Base-by-base conservation (phyloP, 2,329 filamentous ascomycete genomes). In the Alternaria alternata region DNA sequence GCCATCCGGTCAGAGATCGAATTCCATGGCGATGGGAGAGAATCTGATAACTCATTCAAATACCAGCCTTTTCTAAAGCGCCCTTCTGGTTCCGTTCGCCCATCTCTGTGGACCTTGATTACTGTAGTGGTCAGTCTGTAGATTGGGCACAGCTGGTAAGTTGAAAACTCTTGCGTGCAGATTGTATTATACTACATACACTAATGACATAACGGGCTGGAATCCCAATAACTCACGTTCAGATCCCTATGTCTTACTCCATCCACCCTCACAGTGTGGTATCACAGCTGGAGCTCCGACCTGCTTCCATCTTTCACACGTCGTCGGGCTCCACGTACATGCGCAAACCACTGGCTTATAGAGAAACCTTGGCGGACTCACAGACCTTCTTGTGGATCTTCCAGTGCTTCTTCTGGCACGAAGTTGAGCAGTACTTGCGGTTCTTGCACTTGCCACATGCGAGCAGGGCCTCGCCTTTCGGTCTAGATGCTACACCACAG, bases 401-500 rank as follows among this genome's bases (percentile, higher is more conserved):
- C 74, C 75, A 77, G 44, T 72, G 63, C 43, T 69, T 64, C 55
- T 70, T 74, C 61, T 77, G 74, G 49, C 74, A 78, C 22, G 57
- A 64, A 24, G 53, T 51, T 20, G 71, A 66, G 54, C 75, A 78
- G 66, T 76, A 78, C 57, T 47, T 66, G 48, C 65, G 57, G 12
- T 64, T 59, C 44, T 63, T 70, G 65, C 75, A 78, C 42, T 62
- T 68, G 26, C 59, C 44, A 38, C 75, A 77, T 20, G 49, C 44
- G 16, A 68, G 49, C 28, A 79, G 63, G 18, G 18, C 54, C n/a
- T 43, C 44, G 4, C 44, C 49, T 9, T 36, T 43, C 30, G 30
- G 14, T 5, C 49, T 46, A 7, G 51, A 36, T n/a, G 30, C 38
- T 9, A 22, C 51, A 8, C 64, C 62, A 52, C 69, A 71, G 5